Evolutionary conservation across 352 stramenopile species (phyloP).

Genomic region (Phytophthora multivora): DNA sequence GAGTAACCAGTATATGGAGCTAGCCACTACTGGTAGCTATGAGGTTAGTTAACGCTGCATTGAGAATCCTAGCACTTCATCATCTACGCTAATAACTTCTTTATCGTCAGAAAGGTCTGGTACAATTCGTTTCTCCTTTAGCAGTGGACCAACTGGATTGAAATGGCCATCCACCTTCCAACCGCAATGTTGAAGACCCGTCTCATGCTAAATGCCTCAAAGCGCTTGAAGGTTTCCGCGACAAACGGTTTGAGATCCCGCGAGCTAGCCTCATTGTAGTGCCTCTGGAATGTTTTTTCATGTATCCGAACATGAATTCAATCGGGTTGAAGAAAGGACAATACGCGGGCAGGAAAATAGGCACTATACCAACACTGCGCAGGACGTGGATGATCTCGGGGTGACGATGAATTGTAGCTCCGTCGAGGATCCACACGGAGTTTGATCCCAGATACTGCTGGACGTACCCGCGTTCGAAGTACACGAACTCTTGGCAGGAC

Average conservation of each 20-base stretch:
- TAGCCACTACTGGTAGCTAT: no score
- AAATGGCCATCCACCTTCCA: not conserved
- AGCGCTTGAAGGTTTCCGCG: not conserved
- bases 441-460: not conserved
- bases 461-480: not conserved
- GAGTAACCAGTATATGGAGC: no score
- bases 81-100: not conserved
- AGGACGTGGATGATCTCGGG: not conserved
- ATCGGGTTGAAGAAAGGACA: not conserved
- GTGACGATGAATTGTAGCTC: not conserved
- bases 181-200: not conserved
- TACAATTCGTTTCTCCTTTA: not conserved
- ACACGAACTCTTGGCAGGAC: not conserved
- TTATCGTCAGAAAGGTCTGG: not conserved
- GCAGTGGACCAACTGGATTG: not conserved
- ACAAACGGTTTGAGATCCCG: not conserved
- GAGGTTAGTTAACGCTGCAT: no score
- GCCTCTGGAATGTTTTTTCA: not conserved
- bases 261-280: not conserved
- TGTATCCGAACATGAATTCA: constrained; percentile 2
- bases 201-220: not conserved
- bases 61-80: not conserved
- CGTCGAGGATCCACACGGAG: not conserved
- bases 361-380: not conserved
- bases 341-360: not conserved